Evolutionary conservation across 2,329 filamentous ascomycete genomes (phyloP).

Genomic region (Cryphonectria nitschkei): DNA sequence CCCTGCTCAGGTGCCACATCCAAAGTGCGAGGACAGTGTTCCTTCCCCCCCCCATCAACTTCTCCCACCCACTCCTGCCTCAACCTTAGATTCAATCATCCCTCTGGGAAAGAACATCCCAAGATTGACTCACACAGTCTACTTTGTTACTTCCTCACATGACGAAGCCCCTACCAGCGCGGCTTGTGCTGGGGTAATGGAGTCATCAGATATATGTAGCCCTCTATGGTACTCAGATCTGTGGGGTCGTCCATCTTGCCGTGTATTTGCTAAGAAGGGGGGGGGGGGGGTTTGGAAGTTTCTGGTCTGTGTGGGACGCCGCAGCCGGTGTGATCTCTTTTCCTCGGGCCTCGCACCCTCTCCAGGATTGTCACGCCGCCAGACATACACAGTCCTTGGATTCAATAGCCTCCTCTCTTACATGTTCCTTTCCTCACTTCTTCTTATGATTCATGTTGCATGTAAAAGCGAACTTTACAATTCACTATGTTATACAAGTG

Average conservation of each 20-base stretch:
- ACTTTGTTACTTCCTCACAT: neutral
- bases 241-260: slow-evolving; percentile 13
- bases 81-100: neutral
- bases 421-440: neutral
- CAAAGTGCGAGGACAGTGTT: neutral
- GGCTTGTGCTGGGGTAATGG: neutral
- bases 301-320: neutral
- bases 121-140: neutral
- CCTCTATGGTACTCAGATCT: neutral
- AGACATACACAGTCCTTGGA: neutral
- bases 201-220: neutral
- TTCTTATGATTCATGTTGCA: neutral
- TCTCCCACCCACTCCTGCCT: neutral
- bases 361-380: neutral
- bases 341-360: neutral
- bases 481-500: neutral
- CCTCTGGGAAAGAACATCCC: neutral
- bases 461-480: neutral
- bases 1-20: slow-evolving; percentile 4
- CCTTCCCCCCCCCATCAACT: neutral
- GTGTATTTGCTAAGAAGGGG: neutral
- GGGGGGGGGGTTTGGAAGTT: neutral
- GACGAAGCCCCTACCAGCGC: neutral
- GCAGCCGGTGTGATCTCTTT: neutral
- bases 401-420: neutral